phyloP scores from a whole-genome alignment of 2,329 filamentous ascomycete species.

The Elsinoe perseae region DNA sequence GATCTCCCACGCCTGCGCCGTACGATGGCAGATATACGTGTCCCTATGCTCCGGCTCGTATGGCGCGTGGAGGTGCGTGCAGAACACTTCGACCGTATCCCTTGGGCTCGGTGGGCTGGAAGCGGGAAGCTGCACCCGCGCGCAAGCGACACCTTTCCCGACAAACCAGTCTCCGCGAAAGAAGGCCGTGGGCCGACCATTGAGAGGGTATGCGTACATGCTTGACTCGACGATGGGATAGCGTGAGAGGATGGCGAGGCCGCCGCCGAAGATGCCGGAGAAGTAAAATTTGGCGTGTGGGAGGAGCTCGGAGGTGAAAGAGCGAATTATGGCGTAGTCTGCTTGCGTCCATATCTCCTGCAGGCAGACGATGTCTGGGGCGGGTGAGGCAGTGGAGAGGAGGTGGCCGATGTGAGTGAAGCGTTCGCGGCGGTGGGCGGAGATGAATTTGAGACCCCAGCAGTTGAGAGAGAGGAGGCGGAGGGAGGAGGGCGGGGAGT shows the following conservation, averaged over 20 bases:
- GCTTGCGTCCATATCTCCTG: slow-evolving; percentile 91
- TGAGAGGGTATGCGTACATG: slow-evolving; percentile 83
- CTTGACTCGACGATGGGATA: slow-evolving; percentile 88
- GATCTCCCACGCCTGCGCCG: slow-evolving; percentile 91
- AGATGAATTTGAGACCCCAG: slow-evolving; percentile 89
- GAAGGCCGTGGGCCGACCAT: slow-evolving; percentile 87
- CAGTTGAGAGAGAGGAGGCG: slow-evolving; percentile 86
- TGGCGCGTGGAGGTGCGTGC: slow-evolving; percentile 84
- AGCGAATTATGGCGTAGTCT: slow-evolving; percentile 72
- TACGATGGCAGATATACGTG: slow-evolving; percentile 83
- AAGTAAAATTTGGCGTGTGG: slow-evolving; percentile 92
- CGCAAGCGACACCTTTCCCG: slow-evolving; percentile 85
- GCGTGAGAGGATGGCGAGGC: slow-evolving; percentile 77
- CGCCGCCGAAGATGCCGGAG: slow-evolving; percentile 80
- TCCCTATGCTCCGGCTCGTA: slow-evolving; percentile 75
- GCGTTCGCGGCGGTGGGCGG: slow-evolving; percentile 67
- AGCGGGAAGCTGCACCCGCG: slow-evolving; percentile 57
- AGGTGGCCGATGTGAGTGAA: slow-evolving; percentile 76
- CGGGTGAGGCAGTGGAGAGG: slow-evolving; percentile 58
- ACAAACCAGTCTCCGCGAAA: slow-evolving; percentile 95
- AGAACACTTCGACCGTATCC: slow-evolving; percentile 80
- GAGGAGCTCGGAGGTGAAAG: slow-evolving; percentile 62
- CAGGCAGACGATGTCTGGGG: slow-evolving; percentile 79
- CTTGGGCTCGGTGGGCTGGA: slow-evolving; percentile 46
- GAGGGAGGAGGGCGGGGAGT: slow-evolving; percentile 44